Evolutionary conservation across 2,329 filamentous ascomycete genomes (phyloP).

Genomic region (Fusarium mexicanum): DNA sequence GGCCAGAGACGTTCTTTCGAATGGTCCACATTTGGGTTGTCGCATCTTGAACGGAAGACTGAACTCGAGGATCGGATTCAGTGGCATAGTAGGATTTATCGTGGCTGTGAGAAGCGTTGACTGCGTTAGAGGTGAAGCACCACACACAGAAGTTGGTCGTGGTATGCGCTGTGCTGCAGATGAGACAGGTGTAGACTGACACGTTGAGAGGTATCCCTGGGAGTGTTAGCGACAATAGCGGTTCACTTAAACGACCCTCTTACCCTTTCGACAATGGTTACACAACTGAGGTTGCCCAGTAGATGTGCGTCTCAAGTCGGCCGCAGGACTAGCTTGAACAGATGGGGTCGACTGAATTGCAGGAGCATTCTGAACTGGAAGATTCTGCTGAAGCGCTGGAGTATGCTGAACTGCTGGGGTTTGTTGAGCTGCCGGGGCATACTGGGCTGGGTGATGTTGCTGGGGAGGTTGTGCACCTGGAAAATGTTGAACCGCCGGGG

Average conservation of each 20-base stretch:
- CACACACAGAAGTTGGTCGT: constrained; percentile 40
- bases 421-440: neutral
- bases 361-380: neutral
- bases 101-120: constrained; percentile 37
- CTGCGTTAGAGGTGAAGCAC: constrained; percentile 42
- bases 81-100: constrained; percentile 42
- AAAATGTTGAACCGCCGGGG: neutral
- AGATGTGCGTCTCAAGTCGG: constrained; percentile 5
- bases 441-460: neutral
- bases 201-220: constrained; percentile 39
- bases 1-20: constrained; percentile 41
- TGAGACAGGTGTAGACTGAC: constrained; percentile 41
- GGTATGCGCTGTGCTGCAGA: constrained; percentile 41
- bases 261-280: constrained; percentile 38
- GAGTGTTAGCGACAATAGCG: neutral
- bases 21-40: constrained; percentile 37
- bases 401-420: neutral
- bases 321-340: neutral
- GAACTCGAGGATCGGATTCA: constrained; percentile 39
- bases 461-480: neutral
- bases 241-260: rapidly evolving
- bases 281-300: constrained; percentile 15
- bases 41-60: constrained; percentile 23
- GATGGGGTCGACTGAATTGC: neutral
- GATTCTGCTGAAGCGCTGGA: neutral